Percentiles rank a stretch among this genome's conserved stretches.
Evolutionary conservation across 768 basidiomycete genomes (phyloP).

Genomic region (Mrakia frigida): DNA sequence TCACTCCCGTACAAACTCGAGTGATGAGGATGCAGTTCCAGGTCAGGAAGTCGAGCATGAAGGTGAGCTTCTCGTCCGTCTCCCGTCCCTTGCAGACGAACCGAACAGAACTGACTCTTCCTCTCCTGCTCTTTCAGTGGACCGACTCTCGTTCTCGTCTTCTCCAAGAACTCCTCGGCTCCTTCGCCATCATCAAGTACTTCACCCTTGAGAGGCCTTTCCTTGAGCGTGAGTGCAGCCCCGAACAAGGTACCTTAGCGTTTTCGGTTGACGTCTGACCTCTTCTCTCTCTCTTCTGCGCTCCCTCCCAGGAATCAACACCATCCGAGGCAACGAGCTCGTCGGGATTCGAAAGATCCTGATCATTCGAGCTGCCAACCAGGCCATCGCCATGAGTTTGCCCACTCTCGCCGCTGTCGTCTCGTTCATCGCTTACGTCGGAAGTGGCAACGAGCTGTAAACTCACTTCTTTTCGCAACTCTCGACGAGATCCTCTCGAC

Average conservation of each 20-base stretch:
- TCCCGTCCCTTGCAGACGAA: neutral
- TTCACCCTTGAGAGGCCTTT: slow-evolving; percentile 70
- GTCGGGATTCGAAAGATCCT: slow-evolving; percentile 56
- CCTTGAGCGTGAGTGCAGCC: slow-evolving; percentile 52
- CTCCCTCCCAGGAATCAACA: slow-evolving; percentile 51
- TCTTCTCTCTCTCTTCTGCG: slow-evolving; percentile 10
- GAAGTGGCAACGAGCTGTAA: slow-evolving; percentile 53
- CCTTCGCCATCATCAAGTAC: slow-evolving; percentile 60
- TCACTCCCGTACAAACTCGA: slow-evolving; percentile 60
- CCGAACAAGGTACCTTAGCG: too few species aligned
- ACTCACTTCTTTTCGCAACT: too few species aligned
- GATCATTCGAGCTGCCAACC: slow-evolving; percentile 61
- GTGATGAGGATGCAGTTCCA: slow-evolving; percentile 59
- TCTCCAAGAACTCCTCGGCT: slow-evolving; percentile 59
- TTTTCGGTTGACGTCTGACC: slow-evolving; percentile 9
- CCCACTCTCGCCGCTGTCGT: slow-evolving; percentile 62
- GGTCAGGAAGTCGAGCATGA: slow-evolving; percentile 54
- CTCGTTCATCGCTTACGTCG: slow-evolving; percentile 63
- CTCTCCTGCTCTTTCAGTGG: slow-evolving; percentile 44
- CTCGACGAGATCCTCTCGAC: too few species aligned
- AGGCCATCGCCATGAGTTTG: slow-evolving; percentile 39
- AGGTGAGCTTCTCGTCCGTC: slow-evolving; percentile 22
- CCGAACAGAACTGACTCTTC: neutral
- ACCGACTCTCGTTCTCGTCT: slow-evolving; percentile 62
- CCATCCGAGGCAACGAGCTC: slow-evolving; percentile 56